Percentiles rank a stretch among this genome's conserved stretches.
Conservation (phyloP, 2,329 filamentous ascomycete species). For the Plectosphaerella plurivora region DNA sequence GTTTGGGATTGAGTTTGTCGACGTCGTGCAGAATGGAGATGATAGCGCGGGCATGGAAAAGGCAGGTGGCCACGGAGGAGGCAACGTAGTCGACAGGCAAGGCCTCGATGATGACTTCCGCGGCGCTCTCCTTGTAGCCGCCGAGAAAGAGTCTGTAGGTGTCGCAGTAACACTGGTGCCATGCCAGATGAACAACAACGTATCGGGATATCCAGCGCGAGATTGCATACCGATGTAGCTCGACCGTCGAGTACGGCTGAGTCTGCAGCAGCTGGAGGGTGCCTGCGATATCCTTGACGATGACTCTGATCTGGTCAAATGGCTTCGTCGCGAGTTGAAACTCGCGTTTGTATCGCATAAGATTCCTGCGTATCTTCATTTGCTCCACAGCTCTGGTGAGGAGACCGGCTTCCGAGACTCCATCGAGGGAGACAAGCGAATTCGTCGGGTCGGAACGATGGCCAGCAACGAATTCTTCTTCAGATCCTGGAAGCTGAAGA, state of each 20-base stretch:
- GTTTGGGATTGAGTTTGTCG: conserved; percentile 18
- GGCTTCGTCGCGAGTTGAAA: conserved; percentile 1
- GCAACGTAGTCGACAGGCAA: conserved; percentile 18
- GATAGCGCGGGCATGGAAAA: conserved; percentile 24
- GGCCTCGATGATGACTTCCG: conserved; percentile 15
- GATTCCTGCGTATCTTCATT: conserved; percentile 13
- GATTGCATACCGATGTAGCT: conserved; percentile 3
- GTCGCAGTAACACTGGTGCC: conserved; percentile 37
- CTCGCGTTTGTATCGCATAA: conserved; percentile 14
- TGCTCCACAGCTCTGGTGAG: conserved; percentile 11
- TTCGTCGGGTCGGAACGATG: not conserved
- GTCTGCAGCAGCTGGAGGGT: conserved; percentile 4
- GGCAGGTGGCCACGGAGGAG: conserved; percentile 23
- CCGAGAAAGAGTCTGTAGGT: conserved; percentile 35
- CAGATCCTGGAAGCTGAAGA: conserved; percentile 35
- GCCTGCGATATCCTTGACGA: conserved; percentile 10
- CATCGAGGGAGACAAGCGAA: conserved; percentile 1
- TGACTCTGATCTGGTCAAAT: conserved; percentile 4
- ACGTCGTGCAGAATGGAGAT: conserved; percentile 19
- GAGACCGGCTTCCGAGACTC: conserved; percentile 8
- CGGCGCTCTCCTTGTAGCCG: conserved; percentile 33
- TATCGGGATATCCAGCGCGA: conserved; percentile 14
- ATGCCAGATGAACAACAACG: conserved; percentile 15
- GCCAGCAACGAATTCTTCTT: conserved; percentile 31
- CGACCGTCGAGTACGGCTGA: conserved; percentile 1